These are phyloP conservation scores for Phytophthora macrochlamydospora DNA, from an alignment of 352 stramenopile species.

Conservation along the genomic window DNA sequence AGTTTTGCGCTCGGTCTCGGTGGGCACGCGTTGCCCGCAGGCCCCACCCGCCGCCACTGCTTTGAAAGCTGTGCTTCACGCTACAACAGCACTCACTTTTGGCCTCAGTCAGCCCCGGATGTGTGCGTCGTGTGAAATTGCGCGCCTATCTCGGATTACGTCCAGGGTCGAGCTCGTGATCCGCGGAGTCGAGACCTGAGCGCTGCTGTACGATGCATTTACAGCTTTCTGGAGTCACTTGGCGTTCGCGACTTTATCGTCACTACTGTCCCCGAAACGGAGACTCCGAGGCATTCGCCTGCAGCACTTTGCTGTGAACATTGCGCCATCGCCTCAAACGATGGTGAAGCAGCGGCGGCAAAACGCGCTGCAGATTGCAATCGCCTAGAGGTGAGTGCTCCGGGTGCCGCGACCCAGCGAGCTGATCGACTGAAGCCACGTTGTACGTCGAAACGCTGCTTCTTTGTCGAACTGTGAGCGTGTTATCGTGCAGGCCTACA, in stretches of 20 bases:
- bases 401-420: not conserved
- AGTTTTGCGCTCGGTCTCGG: not conserved
- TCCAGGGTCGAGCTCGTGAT: not conserved
- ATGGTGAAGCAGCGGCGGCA: not conserved
- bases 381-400: not conserved
- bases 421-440: not conserved
- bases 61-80: too few relatives aligned
- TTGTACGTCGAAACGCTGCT: not conserved
- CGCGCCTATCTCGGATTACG: not conserved
- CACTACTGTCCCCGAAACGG: too few relatives aligned
- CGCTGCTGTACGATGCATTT: too few relatives aligned
- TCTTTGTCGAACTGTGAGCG: conserved; percentile 1
- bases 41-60: too few relatives aligned
- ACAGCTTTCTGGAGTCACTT: too few relatives aligned
- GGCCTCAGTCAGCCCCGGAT: too few relatives aligned
- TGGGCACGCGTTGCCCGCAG: not conserved
- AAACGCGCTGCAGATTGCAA: not conserved
- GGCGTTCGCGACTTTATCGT: too few relatives aligned
- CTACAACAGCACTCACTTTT: too few relatives aligned
- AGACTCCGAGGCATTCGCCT: too few relatives aligned
- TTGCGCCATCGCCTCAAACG: not conserved
- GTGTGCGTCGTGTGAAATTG: not conserved
- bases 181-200: too few relatives aligned
- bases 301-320: not conserved
- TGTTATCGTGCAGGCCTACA: not conserved